These are phyloP conservation scores for Neurospora sp. DNA, from an alignment of 495 filamentous ascomycete genomes.

Conservation along the genomic window DNA sequence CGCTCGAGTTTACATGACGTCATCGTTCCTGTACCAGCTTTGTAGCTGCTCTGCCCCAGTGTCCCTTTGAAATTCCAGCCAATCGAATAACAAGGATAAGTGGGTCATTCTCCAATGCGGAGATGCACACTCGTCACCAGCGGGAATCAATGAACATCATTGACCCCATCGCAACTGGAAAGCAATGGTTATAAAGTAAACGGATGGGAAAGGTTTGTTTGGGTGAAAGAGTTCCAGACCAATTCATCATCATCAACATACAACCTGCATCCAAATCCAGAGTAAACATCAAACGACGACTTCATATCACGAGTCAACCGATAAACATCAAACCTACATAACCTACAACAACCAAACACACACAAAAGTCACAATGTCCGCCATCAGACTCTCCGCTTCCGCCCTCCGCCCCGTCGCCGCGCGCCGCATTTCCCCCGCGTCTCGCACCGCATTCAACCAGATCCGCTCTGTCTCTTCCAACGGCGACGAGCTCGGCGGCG, in stretches of 20 bases:
- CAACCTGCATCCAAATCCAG: background rate
- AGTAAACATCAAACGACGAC: background rate
- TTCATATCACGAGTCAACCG: background rate
- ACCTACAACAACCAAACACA: background rate
- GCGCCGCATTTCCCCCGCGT: background rate
- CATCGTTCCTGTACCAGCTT: background rate
- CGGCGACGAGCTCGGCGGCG: background rate
- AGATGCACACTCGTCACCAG: background rate
- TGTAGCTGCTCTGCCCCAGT: background rate
- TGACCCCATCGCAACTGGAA: background rate
- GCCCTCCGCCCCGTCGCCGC: background rate
- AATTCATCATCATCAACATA: background rate
- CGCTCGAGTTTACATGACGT: background rate
- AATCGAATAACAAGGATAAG: background rate
- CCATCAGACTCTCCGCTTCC: background rate
- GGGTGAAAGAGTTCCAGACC: background rate
- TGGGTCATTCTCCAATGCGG: background rate
- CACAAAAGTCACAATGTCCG: background rate
- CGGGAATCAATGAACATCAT: background rate
- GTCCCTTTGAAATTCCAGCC: background rate
- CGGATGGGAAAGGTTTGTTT: background rate
- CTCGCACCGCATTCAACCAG: background rate
- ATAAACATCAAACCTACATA: background rate
- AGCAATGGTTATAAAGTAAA: background rate
- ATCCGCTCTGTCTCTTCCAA: background rate